Evolutionary conservation across 164 flowering plant genomes (phyloP), one percentile per base, ranked within the genome.

Genomic region (Cinnamomum micranthum): DNA sequence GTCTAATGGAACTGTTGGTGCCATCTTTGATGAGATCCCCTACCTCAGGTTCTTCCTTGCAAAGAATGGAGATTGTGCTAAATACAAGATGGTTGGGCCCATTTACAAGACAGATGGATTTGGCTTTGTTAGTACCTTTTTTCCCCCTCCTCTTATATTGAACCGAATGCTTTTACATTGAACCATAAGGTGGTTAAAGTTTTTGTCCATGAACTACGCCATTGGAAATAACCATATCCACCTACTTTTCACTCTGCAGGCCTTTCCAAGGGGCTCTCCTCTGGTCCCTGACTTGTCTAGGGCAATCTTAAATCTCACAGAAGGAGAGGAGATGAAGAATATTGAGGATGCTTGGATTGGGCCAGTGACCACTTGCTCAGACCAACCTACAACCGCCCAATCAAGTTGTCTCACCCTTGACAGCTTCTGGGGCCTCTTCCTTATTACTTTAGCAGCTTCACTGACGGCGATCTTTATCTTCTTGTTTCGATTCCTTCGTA

Each of bases 11-110:
- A 79, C 74, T 4, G 74, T 88, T 71, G 83, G 80, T 72, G 94
- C 91, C 27, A 75, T 80, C 14, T 76, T 84, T 47, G 90, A 84
- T 27, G 90, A 85, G 79, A 70, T 81, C n/a, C 89, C 92, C 33
- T 88, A 84, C 73, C 67, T 86, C 20, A 81, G 75, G 68, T 63
- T 82, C 65, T 80, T 88, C 73, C 73, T 86, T 9, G 71, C 77
- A 1, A 78, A 71, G 7, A 72, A 55, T 0, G 60, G n/a, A 55
- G 3, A 85, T 35, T 80, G 86, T 60, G 65, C 65, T 20, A 72
- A 81, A 25, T 88, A 82, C 72, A 82, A 55, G 4, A 79, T 81
- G 62, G 82, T 77, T 52, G 84, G 84, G 66, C 86, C 88, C 4
- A 82, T 74, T 1, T 79, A 80, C 72, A 80, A 65, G 68, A 77